Evolutionary conservation across 1,284 basidiomycete genomes (phyloP), one percentile per base, ranked within the genome.

Genomic region (Phellinidium pouzarii): DNA sequence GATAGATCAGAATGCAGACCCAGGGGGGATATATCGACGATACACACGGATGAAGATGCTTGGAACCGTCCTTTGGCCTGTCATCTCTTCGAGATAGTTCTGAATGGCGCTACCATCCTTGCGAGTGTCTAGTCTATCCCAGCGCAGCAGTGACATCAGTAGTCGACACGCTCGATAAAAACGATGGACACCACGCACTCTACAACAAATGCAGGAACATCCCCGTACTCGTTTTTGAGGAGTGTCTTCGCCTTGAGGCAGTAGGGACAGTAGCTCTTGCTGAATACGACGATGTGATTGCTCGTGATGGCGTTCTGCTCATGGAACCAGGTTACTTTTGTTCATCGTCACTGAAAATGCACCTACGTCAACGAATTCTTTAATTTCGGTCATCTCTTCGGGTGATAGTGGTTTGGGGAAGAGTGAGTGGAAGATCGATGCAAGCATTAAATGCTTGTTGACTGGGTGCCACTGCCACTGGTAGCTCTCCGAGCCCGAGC

Each of bases 1-100:
- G 1, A 17, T 20, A 38, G 14, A 12, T 44, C n/a, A 44, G 31
- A 20, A 45, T 14, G 20, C 17, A 23, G 25, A 6, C 8, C n/a
- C 17, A 5, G 19, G 12, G 22, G 14, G 44, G 19, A 49, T 29
- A 25, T 25, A 25, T 8, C 27, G 11, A 41, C 2, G 31, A 20
- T 23, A 60, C 64, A 41, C 44, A 64, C 64, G 56, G 41, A 67
- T 64, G 56, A 65, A 68, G 53, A 68, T 64, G 59, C 66, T 67
- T 29, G 66, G 66, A 4, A 68, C 66, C 17, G 65, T 66, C 5
- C 59, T 37, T 53, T 68, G 66, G 3, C 58, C 59, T 8, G 66
- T 64, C 59, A 62, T 64, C 41, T 62, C 54, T 23, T 27, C 19
- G 4, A 68, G 59, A 54, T 66, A 65, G 17, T 46, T 42, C 50